Percentiles rank a stretch among this genome's conserved stretches.
These are phyloP conservation scores for Neurospora discreta DNA, from an alignment of 495 filamentous ascomycete genomes.

Conservation along the genomic window DNA sequence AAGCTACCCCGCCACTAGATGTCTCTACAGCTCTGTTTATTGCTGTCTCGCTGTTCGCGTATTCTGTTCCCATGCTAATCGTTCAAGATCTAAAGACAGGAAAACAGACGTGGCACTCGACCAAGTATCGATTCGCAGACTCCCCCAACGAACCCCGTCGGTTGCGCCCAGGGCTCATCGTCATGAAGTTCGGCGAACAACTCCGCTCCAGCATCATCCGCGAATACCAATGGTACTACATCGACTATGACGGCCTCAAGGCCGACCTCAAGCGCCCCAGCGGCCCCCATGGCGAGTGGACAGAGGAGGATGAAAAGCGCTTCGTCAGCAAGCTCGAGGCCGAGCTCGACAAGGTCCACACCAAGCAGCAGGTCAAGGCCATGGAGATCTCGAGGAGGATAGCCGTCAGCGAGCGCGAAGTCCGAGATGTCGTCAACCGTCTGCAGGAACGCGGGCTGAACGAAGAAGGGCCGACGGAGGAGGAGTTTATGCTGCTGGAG, in stretches of 20 bases:
- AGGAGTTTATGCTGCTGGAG: conserved; percentile 89
- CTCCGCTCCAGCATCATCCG: conserved; percentile 84
- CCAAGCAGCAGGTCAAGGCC: conserved; percentile 90
- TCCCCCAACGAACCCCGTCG: conserved; percentile 14
- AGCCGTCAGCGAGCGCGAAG: conserved; percentile 72
- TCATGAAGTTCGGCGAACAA: conserved; percentile 89
- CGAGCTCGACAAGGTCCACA: conserved; percentile 93
- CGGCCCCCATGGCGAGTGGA: conserved; percentile 58
- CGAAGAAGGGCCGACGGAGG: conserved; percentile 60
- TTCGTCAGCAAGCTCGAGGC: conserved; percentile 81
- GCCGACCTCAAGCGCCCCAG: conserved; percentile 66
- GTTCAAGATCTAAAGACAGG: conserved; percentile 36
- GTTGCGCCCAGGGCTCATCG: conserved; percentile 31
- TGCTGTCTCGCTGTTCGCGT: background rate
- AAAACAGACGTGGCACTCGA: conserved; percentile 20
- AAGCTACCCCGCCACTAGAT: background rate
- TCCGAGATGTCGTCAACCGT: conserved; percentile 70
- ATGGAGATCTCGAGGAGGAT: conserved; percentile 89
- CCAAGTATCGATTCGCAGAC: conserved; percentile 9
- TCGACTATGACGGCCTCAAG: conserved; percentile 92
- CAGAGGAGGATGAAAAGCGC: conserved; percentile 78
- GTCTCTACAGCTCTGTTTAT: no score
- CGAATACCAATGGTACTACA: conserved; percentile 95
- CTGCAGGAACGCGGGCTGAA: conserved; percentile 46
- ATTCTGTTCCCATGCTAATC: conserved; percentile 31